These are phyloP conservation scores for baker's yeast (Saccharomyces cerevisiae) DNA, from an alignment of 805 yeast genomes.

Conservation along the genomic window DNA sequence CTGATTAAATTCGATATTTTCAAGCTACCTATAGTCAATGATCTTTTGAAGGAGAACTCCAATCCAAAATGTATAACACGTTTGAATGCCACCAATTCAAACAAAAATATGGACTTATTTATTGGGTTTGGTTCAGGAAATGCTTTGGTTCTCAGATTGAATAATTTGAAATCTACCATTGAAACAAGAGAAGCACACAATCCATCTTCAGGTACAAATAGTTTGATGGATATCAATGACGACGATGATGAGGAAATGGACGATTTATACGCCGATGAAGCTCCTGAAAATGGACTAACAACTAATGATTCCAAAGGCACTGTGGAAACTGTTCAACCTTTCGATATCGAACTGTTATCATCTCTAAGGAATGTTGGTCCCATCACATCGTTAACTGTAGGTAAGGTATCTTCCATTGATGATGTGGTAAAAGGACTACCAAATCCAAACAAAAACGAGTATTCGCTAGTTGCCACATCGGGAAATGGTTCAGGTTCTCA, in stretches of 20 bases:
- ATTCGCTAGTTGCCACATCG: constrained; percentile 59
- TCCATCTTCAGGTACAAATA: constrained; percentile 38
- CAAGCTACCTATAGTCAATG: constrained; percentile 26
- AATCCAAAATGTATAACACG: constrained; percentile 25
- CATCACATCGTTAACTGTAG: constrained; percentile 57
- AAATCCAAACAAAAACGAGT: constrained; percentile 60
- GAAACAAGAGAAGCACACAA: constrained; percentile 34
- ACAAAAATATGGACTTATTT: constrained; percentile 41
- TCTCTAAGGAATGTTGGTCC: constrained; percentile 64
- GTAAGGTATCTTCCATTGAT: constrained; percentile 45
- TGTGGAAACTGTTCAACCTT: constrained; percentile 24
- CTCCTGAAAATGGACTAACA: not conserved
- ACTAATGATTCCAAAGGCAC: constrained; percentile 7
- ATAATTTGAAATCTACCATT: constrained; percentile 22
- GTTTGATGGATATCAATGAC: constrained; percentile 30
- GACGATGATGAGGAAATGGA: constrained; percentile 26
- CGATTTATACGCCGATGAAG: constrained; percentile 11
- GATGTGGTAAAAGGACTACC: constrained; percentile 50
- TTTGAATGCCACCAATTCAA: constrained; percentile 18
- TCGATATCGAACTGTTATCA: constrained; percentile 43
- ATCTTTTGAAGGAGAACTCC: constrained; percentile 20
- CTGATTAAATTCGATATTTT: constrained; percentile 24
- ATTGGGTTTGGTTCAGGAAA: constrained; percentile 56
- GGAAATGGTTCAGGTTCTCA: constrained; percentile 53
- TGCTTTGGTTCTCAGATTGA: constrained; percentile 37